Conservation (phyloP, 163 green algal species). For the Scenedesmus sp. region DNA sequence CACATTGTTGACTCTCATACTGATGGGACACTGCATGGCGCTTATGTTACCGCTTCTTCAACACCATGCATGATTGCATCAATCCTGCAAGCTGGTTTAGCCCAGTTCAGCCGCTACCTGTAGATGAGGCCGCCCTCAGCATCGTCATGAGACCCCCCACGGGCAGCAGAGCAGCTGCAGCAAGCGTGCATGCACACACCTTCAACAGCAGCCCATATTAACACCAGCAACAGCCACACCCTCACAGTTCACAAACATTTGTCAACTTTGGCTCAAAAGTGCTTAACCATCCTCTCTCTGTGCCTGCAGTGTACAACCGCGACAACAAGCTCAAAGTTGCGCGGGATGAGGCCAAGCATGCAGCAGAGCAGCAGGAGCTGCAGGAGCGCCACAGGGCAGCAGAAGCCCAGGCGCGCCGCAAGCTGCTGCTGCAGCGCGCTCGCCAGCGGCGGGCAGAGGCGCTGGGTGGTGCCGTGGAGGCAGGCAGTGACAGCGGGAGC, state of each 20-base stretch:
- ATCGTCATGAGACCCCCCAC: no score
- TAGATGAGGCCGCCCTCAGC: no score
- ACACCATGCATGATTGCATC: neutral
- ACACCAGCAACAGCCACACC: no score
- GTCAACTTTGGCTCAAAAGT: neutral
- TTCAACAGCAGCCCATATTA: no score
- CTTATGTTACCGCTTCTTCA: neutral
- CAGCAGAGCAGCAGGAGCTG: constrained; percentile 65
- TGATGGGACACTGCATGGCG: neutral
- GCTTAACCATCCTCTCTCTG: neutral
- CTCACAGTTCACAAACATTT: no score
- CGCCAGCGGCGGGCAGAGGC: constrained; percentile 42
- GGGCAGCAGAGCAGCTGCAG: no score
- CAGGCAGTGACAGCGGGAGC: constrained; percentile 12
- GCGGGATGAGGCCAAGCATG: constrained; percentile 77
- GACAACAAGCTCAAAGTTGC: constrained; percentile 88
- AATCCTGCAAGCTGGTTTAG: neutral
- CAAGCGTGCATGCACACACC: no score
- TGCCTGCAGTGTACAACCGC: constrained; percentile 78
- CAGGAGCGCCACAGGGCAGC: constrained; percentile 63
- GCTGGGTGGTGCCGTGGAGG: neutral
- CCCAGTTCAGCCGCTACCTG: no score
- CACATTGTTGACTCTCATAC: neutral
- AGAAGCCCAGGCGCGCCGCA: constrained; percentile 68
- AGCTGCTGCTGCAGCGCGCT: constrained; percentile 65